These are phyloP conservation scores for Zygotorulaspora florentina DNA, from an alignment of 805 yeast species.

Conservation along the genomic window DNA sequence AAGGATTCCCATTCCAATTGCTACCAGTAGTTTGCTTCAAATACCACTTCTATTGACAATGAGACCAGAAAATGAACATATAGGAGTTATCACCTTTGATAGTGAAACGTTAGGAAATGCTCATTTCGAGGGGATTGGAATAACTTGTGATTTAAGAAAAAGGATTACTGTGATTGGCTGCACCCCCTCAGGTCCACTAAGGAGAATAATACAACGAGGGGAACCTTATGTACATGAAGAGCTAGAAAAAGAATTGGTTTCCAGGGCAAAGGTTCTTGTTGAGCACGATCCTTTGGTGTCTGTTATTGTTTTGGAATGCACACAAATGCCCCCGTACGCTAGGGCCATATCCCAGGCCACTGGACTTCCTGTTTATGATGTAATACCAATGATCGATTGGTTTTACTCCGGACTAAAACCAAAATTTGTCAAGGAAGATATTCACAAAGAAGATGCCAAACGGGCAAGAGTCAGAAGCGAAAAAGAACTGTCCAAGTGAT, in stretches of 20 bases:
- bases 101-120: slow-evolving; percentile 21
- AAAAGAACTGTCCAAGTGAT: slow-evolving; percentile 17
- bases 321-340: slow-evolving; percentile 37
- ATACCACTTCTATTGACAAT: slow-evolving; percentile 27
- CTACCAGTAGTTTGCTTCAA: slow-evolving; percentile 33
- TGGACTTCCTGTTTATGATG: slow-evolving; percentile 34
- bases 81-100: slow-evolving; percentile 35
- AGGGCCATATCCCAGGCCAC: slow-evolving; percentile 28
- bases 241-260: slow-evolving; percentile 27
- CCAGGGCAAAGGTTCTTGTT: slow-evolving; percentile 21
- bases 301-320: slow-evolving; percentile 36
- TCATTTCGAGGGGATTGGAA: slow-evolving; percentile 33
- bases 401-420: slow-evolving; percentile 31
- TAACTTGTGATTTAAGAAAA: slow-evolving; percentile 21
- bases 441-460: slow-evolving; percentile 19
- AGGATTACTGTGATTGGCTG: slow-evolving; percentile 24
- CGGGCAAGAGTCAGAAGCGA: slow-evolving; percentile 27
- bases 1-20: slow-evolving; percentile 32
- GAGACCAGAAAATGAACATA: slow-evolving; percentile 20
- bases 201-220: slow-evolving; percentile 26
- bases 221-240: slow-evolving; percentile 26
- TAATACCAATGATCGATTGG: slow-evolving; percentile 33
- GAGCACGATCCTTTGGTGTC: slow-evolving; percentile 23
- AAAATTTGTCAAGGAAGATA: slow-evolving; percentile 22
- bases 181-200: slow-evolving; percentile 23